Conservation (phyloP, 495 filamentous ascomycete species). For the Alectoria sarmentosa region DNA sequence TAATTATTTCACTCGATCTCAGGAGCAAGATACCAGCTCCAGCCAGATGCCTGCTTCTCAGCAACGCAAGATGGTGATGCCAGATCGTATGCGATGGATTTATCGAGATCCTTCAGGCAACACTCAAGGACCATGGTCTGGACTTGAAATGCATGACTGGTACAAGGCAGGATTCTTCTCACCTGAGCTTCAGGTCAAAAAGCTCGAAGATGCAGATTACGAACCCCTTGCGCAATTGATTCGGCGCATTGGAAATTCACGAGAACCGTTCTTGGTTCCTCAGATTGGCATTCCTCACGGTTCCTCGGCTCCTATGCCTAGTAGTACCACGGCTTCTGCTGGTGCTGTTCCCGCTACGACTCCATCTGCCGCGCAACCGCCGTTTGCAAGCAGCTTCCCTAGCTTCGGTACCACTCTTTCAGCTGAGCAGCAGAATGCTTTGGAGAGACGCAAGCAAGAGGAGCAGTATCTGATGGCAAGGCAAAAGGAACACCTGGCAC, state of each 20-base stretch:
- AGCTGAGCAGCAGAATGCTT: slow-evolving; percentile 93
- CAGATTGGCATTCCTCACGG: slow-evolving; percentile 93
- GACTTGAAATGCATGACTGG: slow-evolving; percentile 99
- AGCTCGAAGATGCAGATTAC: slow-evolving; percentile 85
- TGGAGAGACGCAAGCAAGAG: slow-evolving; percentile 94
- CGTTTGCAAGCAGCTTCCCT: slow-evolving; percentile 91
- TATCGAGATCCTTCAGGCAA: slow-evolving; percentile 91
- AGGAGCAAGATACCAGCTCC: slow-evolving; percentile 31
- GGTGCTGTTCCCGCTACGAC: slow-evolving; percentile 36
- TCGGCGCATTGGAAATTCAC: slow-evolving; percentile 90
- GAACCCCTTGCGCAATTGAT: slow-evolving; percentile 96
- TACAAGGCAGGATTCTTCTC: slow-evolving; percentile 98
- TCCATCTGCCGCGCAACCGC: slow-evolving; percentile 68
- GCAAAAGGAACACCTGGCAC: slow-evolving; percentile 77
- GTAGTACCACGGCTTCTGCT: slow-evolving; percentile 33
- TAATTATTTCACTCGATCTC: slow-evolving; percentile 22
- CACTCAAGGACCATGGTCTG: slow-evolving; percentile 89
- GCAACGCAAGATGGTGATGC: slow-evolving; percentile 95
- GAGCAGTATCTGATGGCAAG: slow-evolving; percentile 95
- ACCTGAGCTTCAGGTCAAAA: slow-evolving; percentile 86
- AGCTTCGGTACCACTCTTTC: slow-evolving; percentile 97
- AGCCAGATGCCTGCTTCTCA: slow-evolving; percentile 61
- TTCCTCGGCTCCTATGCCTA: slow-evolving; percentile 48
- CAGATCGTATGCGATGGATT: slow-evolving; percentile 96
- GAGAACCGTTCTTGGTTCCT: slow-evolving; percentile 94